Percentiles rank a stretch among this genome's conserved stretches.
phyloP scores from a whole-genome alignment of 495 filamentous ascomycete genomes.

The Lasiosphaeris hirsuta region DNA sequence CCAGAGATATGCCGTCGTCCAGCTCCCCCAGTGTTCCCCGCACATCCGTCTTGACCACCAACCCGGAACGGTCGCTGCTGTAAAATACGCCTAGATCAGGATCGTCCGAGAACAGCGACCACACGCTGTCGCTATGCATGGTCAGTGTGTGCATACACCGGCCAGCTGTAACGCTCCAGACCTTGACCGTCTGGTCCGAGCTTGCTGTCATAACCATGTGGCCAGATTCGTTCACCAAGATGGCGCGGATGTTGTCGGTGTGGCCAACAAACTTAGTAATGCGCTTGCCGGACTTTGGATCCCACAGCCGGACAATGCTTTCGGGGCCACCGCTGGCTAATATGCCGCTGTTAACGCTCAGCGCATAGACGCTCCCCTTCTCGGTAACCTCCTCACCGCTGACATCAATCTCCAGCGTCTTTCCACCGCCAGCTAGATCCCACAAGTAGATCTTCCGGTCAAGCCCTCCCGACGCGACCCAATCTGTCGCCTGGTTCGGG shows the following conservation, averaged over 20 bases:
- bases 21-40: constrained; percentile 66
- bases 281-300: constrained; percentile 80
- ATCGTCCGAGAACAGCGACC: constrained; percentile 89
- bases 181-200: constrained; percentile 93
- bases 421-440: constrained; percentile 85
- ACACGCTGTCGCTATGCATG: constrained; percentile 98
- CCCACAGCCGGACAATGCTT: constrained; percentile 90
- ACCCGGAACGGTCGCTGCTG: constrained; percentile 84
- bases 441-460: constrained; percentile 89
- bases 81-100: constrained; percentile 86
- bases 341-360: constrained; percentile 68
- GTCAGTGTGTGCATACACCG: constrained; percentile 96
- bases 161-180: constrained; percentile 93
- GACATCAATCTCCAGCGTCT: constrained; percentile 80
- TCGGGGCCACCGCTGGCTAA: constrained; percentile 93
- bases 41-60: constrained; percentile 92
- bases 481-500: constrained; percentile 63
- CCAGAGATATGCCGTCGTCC: constrained; percentile 86
- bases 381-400: constrained; percentile 73
- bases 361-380: constrained; percentile 93
- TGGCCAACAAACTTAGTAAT: constrained; percentile 98
- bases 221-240: constrained; percentile 81
- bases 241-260: constrained; percentile 89
- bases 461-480: constrained; percentile 95
- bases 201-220: constrained; percentile 93